These are phyloP conservation scores for Epichloe elymi DNA, from an alignment of 2,329 filamentous ascomycete species.

Conservation along the genomic window DNA sequence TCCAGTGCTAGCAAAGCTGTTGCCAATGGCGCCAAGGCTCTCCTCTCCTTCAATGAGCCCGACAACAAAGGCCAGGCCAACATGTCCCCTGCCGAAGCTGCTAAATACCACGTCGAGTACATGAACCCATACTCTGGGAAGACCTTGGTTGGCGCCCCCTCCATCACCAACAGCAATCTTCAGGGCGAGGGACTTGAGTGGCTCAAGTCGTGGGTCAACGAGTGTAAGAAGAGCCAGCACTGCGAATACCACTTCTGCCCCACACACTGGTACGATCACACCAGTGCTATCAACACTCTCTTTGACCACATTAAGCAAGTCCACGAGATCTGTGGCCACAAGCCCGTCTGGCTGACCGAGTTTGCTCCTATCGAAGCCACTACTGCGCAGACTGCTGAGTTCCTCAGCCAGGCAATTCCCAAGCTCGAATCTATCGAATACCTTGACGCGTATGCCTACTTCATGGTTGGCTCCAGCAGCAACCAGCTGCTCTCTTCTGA, in stretches of 20 bases:
- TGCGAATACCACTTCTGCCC: slow-evolving; percentile 48
- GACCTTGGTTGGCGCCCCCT: slow-evolving; percentile 40
- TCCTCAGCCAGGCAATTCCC: slow-evolving; percentile 36
- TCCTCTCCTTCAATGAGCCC: slow-evolving; percentile 62
- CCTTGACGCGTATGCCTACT: slow-evolving; percentile 45
- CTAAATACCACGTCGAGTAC: slow-evolving; percentile 36
- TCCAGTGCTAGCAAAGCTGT: slow-evolving; percentile 38
- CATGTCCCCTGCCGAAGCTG: slow-evolving; percentile 38
- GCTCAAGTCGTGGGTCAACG: neutral
- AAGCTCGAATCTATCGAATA: slow-evolving; percentile 36
- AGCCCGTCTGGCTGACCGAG: slow-evolving; percentile 51
- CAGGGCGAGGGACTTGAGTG: slow-evolving; percentile 38
- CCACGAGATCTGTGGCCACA: slow-evolving; percentile 30
- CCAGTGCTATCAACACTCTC: slow-evolving; percentile 35
- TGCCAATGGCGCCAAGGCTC: slow-evolving; percentile 35
- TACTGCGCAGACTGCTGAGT: slow-evolving; percentile 28
- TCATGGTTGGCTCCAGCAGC: slow-evolving; percentile 28
- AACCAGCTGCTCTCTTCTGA: slow-evolving; percentile 28
- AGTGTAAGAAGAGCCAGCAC: slow-evolving; percentile 2
- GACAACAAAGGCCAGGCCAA: slow-evolving; percentile 49
- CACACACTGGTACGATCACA: slow-evolving; percentile 50
- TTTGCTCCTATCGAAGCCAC: slow-evolving; percentile 38
- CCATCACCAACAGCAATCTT: slow-evolving; percentile 46
- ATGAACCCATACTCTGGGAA: slow-evolving; percentile 42
- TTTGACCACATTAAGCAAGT: slow-evolving; percentile 39